Base-by-base conservation (phyloP, 2,329 filamentous ascomycete species). In the Sodiomyces alkalinus region DNA sequence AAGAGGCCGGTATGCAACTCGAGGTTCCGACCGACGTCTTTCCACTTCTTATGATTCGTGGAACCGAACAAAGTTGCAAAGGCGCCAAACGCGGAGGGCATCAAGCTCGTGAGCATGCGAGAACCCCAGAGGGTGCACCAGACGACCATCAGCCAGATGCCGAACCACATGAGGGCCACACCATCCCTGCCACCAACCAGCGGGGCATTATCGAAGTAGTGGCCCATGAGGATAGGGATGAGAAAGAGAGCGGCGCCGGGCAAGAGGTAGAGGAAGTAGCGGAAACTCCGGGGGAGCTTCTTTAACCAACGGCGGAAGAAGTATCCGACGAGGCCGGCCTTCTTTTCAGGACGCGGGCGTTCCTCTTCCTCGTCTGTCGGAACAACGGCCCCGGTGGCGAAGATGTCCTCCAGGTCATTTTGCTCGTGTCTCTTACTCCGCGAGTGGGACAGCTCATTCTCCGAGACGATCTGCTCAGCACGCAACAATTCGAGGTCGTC, bases 31-130 rank as follows among this genome's bases (percentile, higher is more conserved):
- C 82, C 85, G 47, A 94, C 73, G 42, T 92, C 86, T 43, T 74
- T 76, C 86, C 86, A 94, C 48, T 94, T 94, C 57, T 90, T 92
- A 44, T 74, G 67, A 41, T 81, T 87, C 48, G 85, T 90, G 11
- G 86, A 90, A 3, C 64, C 69, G 44, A 83, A 75, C 5, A 87
- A 59, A 42, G 75, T 81, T 5, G 82, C 74, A 11, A 80, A 18
- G 7, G 53, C 42, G 21, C 55, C 52, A 32, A 70, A 55, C 5
- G 57, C 31, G 16, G 46, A 51, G 0, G 67, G 66, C 38, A 71
- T 51, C 19, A 66, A 45, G 16, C 61, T 58, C 4, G 62, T 66
- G 22, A 62, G 39, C 45, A 71, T 66, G 9, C 66, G 59, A 1
- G 64, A 78, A 13, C 78, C 76, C 87, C 87, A 96, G 0, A 94